Percentiles rank a stretch among this genome's conserved stretches.
These are phyloP conservation scores for Metrosideros polymorpha DNA, from an alignment of 441 rosid genomes.

Conservation along the genomic window DNA sequence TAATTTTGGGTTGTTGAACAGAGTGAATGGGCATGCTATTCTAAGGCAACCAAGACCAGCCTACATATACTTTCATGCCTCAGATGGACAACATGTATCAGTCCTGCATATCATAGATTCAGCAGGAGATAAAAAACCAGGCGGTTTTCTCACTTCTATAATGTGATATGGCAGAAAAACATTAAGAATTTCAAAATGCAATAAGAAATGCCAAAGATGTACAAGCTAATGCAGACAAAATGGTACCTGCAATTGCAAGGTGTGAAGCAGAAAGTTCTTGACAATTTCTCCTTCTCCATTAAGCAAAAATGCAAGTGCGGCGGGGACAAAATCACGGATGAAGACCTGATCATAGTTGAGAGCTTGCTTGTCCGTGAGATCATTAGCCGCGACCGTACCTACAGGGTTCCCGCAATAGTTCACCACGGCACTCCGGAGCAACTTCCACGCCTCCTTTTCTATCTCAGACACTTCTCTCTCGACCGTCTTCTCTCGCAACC, in stretches of 20 bases:
- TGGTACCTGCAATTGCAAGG: slow-evolving; percentile 12
- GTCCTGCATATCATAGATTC: background rate
- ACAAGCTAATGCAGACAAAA: background rate
- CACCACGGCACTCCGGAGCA: slow-evolving; percentile 9
- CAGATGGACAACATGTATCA: background rate
- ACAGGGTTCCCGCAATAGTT: slow-evolving; percentile 13
- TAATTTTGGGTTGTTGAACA: background rate
- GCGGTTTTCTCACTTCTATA: background rate
- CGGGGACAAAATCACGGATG: slow-evolving; percentile 12
- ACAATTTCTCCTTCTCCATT: slow-evolving; percentile 12
- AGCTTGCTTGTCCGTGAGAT: slow-evolving; percentile 6
- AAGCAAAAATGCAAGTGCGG: slow-evolving; percentile 9
- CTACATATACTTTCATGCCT: background rate
- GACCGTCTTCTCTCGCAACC: slow-evolving; percentile 32
- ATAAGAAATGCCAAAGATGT: background rate
- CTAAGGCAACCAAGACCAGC: background rate
- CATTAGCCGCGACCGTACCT: slow-evolving; percentile 16
- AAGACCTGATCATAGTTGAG: slow-evolving; percentile 16
- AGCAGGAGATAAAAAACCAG: background rate
- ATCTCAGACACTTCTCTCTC: slow-evolving; percentile 42
- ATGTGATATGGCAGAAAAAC: background rate
- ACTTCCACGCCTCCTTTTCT: slow-evolving; percentile 11
- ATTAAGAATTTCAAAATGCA: background rate
- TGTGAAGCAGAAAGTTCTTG: slow-evolving; percentile 14
- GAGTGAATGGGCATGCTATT: background rate